Conservation (phyloP, 768 basidiomycete species). For the Panus rudis region DNA sequence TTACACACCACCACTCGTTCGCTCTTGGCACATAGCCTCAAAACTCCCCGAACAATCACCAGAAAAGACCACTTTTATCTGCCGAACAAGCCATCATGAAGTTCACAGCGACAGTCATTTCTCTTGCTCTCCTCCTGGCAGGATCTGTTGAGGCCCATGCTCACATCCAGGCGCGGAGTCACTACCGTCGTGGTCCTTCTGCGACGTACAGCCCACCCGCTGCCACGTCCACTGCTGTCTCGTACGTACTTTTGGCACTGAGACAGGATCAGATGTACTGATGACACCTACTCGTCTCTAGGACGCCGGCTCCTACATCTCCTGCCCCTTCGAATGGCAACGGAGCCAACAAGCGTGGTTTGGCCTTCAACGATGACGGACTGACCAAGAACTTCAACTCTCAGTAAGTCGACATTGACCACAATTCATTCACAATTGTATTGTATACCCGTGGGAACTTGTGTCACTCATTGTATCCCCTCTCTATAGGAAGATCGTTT, state of each 20-base stretch:
- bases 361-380: conserved; percentile 21
- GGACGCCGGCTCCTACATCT: conserved; percentile 6
- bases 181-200: conserved; percentile 17
- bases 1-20: too few relatives aligned
- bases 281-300: too few relatives aligned
- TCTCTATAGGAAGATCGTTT: conserved; percentile 15
- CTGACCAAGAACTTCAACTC: conserved; percentile 16
- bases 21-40: too few relatives aligned
- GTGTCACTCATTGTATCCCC: neutral
- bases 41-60: too few relatives aligned
- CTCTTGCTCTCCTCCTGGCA: conserved; percentile 17
- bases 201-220: conserved; percentile 12
- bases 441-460: neutral
- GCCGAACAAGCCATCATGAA: too few relatives aligned
- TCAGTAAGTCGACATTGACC: conserved; percentile 8
- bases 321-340: conserved; percentile 3
- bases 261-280: too few relatives aligned
- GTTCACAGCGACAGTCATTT: conserved; percentile 16
- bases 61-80: too few relatives aligned
- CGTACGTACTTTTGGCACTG: neutral
- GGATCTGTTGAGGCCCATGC: conserved; percentile 14
- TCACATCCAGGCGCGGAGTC: conserved; percentile 9
- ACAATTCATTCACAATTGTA: neutral
- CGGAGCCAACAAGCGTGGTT: conserved; percentile 20
- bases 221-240: neutral